Conservation (phyloP, 768 basidiomycete genomes). For the Favolaschia claudopus region DNA sequence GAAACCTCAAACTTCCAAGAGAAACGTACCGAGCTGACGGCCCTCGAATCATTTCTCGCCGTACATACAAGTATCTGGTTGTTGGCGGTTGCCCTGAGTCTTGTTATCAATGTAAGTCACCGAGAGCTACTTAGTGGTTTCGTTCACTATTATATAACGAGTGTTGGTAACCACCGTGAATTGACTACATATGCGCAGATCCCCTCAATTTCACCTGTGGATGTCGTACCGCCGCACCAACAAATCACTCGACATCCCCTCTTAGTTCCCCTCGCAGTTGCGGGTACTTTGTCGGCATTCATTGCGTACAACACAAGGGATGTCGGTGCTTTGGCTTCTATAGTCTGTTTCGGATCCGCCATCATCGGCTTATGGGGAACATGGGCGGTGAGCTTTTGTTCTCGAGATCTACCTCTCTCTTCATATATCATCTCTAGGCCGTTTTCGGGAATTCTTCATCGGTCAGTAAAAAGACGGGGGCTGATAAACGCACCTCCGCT, state of each 20-base stretch:
- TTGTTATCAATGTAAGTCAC: conserved; percentile 67
- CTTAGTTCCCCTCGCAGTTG: conserved; percentile 64
- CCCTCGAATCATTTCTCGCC: conserved; percentile 74
- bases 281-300: conserved; percentile 62
- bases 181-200: conserved; percentile 39
- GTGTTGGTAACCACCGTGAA: too few relatives aligned
- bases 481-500: conserved; percentile 81
- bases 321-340: conserved; percentile 62
- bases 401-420: conserved; percentile 7
- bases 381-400: conserved; percentile 76
- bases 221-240: conserved; percentile 35
- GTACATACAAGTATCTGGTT: conserved; percentile 72
- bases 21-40: conserved; percentile 57
- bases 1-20: conserved; percentile 44
- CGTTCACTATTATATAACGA: too few relatives aligned
- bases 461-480: conserved; percentile 76
- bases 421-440: conserved; percentile 47
- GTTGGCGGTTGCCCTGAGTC: conserved; percentile 57
- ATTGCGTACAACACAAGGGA: conserved; percentile 68
- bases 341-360: conserved; percentile 58
- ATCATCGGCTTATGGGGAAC: conserved; percentile 70
- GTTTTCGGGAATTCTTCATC: conserved; percentile 64
- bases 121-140: too few relatives aligned
- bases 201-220: conserved; percentile 52
- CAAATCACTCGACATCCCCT: conserved; percentile 61